These are phyloP conservation scores for Hyphodiscus sp. DNA, from an alignment of 2,329 filamentous ascomycete genomes.

Conservation along the genomic window DNA sequence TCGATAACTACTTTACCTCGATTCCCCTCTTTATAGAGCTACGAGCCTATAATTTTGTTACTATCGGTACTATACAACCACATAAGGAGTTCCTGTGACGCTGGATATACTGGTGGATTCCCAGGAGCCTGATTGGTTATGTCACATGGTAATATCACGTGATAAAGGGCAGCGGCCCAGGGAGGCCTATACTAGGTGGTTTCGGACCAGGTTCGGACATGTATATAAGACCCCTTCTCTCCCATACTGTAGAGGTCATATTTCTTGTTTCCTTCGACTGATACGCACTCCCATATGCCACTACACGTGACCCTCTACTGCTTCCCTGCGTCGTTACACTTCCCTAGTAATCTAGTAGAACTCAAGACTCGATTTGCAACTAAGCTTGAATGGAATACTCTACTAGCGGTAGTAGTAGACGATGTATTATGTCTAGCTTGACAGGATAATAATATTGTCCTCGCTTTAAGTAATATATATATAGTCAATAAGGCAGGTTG, in stretches of 20 bases:
- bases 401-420: background rate
- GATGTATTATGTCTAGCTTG: background rate
- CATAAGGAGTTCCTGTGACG: background rate
- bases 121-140: too few species aligned
- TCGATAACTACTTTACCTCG: background rate
- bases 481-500: background rate
- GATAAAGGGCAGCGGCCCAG: too few species aligned
- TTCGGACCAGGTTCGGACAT: too few species aligned
- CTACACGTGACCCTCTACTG: too few species aligned
- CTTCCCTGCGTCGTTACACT: too few species aligned
- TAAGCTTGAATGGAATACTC: constrained; percentile 4
- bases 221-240: too few species aligned
- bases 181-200: too few species aligned
- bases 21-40: background rate
- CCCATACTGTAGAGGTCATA: too few species aligned
- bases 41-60: background rate
- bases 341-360: background rate
- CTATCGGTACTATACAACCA: background rate
- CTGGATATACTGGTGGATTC: too few species aligned
- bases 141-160: too few species aligned
- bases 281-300: too few species aligned
- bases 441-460: constrained; percentile 1
- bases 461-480: background rate
- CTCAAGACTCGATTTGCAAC: background rate
- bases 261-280: too few species aligned